A percentile compares a stretch with the other conserved stretches of the same genome.
phyloP scores from a whole-genome alignment of 768 basidiomycete species.

The Podaxis sp. region DNA sequence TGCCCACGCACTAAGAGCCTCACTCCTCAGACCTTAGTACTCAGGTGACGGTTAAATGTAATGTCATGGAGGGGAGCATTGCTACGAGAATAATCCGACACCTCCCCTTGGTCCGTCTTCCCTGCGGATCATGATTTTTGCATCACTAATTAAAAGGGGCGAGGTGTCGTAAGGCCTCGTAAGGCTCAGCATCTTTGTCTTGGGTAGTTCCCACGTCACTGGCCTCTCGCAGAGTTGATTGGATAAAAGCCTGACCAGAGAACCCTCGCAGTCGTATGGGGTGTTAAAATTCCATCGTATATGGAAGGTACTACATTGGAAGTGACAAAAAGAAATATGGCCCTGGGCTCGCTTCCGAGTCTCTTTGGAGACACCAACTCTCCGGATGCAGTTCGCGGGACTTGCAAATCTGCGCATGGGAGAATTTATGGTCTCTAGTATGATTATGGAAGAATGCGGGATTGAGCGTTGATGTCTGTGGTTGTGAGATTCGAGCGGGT shows the following conservation, averaged over 20 bases:
- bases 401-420: no score
- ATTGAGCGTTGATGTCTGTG: no score
- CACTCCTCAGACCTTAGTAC: not conserved
- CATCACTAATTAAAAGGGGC: not conserved
- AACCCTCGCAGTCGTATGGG: no score
- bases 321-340: not conserved
- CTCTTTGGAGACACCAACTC: no score
- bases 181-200: not conserved
- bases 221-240: no score
- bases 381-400: no score
- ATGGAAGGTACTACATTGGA: not conserved
- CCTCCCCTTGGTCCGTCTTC: not conserved
- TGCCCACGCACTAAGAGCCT: not conserved
- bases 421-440: no score
- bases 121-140: not conserved
- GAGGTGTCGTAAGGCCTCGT: not conserved
- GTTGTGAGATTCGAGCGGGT: not conserved
- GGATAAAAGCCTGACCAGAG: no score
- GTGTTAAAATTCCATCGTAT: not conserved
- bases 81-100: not conserved
- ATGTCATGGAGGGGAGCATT: not conserved
- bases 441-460: no score
- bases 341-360: no score
- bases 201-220: not conserved
- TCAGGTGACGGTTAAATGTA: not conserved